phyloP scores from a whole-genome alignment of 208 protist genomes.

The Wallacemonas sp. region DNA sequence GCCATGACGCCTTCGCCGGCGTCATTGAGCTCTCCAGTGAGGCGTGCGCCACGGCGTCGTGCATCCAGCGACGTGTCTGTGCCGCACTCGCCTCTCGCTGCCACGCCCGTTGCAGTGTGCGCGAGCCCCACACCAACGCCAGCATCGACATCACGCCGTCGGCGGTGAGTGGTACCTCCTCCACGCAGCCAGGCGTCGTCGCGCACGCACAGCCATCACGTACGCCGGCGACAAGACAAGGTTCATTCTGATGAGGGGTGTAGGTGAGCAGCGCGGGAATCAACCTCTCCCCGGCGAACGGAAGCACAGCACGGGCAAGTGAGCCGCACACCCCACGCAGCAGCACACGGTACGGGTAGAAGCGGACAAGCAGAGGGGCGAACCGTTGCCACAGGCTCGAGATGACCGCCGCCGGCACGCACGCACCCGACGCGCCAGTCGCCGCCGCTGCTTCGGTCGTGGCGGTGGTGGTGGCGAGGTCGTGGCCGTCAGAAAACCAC shows the following conservation, averaged over 20 bases:
- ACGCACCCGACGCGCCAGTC: neutral
- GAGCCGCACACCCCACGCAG: neutral
- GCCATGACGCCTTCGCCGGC: neutral
- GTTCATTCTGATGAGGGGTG: constrained; percentile 1
- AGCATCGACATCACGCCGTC: neutral
- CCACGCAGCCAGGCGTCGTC: neutral
- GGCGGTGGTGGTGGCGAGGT: too few species aligned
- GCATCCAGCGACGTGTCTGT: neutral
- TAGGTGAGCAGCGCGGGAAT: neutral
- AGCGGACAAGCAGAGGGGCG: neutral
- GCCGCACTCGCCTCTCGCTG: neutral
- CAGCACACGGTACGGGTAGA: constrained; percentile 1
- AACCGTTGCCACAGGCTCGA: neutral
- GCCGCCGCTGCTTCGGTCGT: too few species aligned
- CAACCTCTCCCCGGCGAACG: neutral
- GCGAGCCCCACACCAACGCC: constrained; percentile 2
- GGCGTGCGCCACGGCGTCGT: neutral
- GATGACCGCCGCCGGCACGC: neutral
- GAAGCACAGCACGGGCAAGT: neutral
- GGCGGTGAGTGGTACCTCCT: neutral
- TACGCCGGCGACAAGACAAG: neutral
- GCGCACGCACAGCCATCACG: too few species aligned
- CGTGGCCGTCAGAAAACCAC: too few species aligned
- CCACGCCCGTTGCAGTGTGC: neutral
- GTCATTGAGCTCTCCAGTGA: neutral